Conservation (phyloP, 75 land plant species). For the Picea sitchensis region DNA sequence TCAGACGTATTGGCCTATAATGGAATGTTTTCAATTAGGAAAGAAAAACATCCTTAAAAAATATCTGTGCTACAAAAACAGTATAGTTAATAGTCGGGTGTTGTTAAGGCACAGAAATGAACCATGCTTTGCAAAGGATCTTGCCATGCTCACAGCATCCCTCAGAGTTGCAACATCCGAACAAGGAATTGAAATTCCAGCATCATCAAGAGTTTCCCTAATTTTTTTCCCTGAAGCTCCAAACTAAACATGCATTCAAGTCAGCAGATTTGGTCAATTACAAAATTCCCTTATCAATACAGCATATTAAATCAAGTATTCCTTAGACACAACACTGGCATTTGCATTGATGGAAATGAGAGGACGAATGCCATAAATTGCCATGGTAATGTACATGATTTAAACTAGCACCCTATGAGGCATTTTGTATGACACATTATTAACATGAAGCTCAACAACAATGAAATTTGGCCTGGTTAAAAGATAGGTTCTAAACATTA, state of each 20-base stretch:
- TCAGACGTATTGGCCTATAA: not conserved
- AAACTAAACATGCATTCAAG: slow-evolving; percentile 29
- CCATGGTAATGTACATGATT: not conserved
- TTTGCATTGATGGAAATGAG: not conserved
- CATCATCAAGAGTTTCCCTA: slow-evolving; percentile 31
- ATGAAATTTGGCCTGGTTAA: too few relatives aligned
- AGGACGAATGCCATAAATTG: not conserved
- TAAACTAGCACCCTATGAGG: not conserved
- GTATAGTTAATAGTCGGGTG: not conserved
- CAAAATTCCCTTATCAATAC: not conserved
- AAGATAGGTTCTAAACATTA: not conserved
- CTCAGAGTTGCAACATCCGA: slow-evolving; percentile 19
- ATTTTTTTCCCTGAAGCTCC: slow-evolving; percentile 54
- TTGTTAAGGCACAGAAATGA: not conserved
- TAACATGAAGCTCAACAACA: too few relatives aligned
- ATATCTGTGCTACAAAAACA: not conserved
- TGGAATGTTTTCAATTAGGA: not conserved
- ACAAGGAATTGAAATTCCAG: slow-evolving; percentile 54
- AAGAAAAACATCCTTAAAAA: not conserved
- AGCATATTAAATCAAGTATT: not conserved
- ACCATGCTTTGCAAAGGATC: slow-evolving; percentile 47
- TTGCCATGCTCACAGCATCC: slow-evolving; percentile 52
- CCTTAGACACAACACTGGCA: not conserved
- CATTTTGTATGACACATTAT: not conserved
- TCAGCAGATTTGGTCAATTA: not conserved